Percentiles rank a stretch among this genome's conserved stretches.
phyloP scores from a whole-genome alignment of 768 basidiomycete genomes.

The Clitopilus hobsonii region DNA sequence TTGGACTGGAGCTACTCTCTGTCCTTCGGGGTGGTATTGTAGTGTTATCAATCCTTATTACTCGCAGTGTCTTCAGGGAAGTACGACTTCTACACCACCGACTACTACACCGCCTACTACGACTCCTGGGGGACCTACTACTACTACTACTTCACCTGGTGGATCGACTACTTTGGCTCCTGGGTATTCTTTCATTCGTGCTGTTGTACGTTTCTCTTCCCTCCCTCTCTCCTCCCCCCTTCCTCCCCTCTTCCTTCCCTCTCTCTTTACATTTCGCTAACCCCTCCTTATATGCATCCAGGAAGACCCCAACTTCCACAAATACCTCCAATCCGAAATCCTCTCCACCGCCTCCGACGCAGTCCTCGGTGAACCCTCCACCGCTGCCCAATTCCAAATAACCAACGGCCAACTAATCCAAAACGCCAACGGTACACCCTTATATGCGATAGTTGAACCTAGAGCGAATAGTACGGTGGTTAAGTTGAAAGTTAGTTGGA shows the following conservation, averaged over 20 bases:
- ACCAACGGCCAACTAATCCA: constrained; percentile 14
- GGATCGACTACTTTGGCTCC: constrained; percentile 40
- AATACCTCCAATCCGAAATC: constrained; percentile 53
- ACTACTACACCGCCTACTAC: constrained; percentile 4
- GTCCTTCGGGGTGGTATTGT: constrained; percentile 43
- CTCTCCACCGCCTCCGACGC: constrained; percentile 37
- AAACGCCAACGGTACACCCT: constrained; percentile 36
- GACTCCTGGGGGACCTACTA: constrained; percentile 10
- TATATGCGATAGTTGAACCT: constrained; percentile 47
- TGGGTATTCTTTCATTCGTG: constrained; percentile 53
- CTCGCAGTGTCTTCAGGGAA: constrained; percentile 51
- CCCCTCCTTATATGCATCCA: constrained; percentile 10
- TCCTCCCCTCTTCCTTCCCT: background rate
- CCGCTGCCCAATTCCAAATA: constrained; percentile 54
- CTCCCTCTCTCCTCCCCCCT: background rate
- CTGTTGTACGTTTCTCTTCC: constrained; percentile 36
- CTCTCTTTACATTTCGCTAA: background rate
- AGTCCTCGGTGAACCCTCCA: constrained; percentile 45
- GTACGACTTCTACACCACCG: constrained; percentile 8
- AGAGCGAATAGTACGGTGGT: constrained; percentile 39
- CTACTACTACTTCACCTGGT: constrained; percentile 30
- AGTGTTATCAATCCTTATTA: constrained; percentile 41
- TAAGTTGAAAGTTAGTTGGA: constrained; percentile 48
- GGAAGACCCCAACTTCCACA: constrained; percentile 57
- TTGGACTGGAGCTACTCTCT: constrained; percentile 48